Evolutionary conservation across 2,329 filamentous ascomycete genomes (phyloP).

Genomic region (Xylariaceae sp.): DNA sequence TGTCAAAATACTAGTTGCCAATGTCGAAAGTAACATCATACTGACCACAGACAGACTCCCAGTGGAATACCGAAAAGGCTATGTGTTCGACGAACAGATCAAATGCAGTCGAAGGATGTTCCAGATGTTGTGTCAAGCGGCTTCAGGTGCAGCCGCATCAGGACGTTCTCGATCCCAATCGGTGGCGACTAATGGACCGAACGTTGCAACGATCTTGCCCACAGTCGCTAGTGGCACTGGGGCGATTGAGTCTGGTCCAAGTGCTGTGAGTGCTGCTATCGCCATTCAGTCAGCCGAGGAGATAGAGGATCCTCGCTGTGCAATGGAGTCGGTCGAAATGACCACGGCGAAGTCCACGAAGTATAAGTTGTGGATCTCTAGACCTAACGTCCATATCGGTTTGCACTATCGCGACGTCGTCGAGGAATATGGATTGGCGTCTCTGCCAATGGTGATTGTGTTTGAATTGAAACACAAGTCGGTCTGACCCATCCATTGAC

Average conservation of each 20-base stretch:
- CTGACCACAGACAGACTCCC: neutral
- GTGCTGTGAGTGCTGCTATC: neutral
- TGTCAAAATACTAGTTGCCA: neutral
- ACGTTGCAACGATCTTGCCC: neutral
- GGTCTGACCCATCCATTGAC: neutral
- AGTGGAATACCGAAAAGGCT: neutral
- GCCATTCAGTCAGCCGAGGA: neutral
- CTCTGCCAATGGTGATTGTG: neutral
- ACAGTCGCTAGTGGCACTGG: neutral
- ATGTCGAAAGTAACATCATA: neutral
- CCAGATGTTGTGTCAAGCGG: neutral
- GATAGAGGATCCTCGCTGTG: neutral
- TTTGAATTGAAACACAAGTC: neutral
- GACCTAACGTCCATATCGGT: neutral
- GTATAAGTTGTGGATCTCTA: neutral
- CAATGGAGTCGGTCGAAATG: neutral
- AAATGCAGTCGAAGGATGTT: neutral
- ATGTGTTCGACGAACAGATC: neutral
- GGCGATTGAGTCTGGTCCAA: neutral
- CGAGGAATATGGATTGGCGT: neutral
- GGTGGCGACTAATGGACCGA: no score
- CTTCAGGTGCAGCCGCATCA: neutral
- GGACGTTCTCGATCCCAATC: neutral
- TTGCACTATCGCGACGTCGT: neutral
- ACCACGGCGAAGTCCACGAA: neutral